Conservation (phyloP, 2,329 filamentous ascomycete species). For the Trichoderma cornu-damae region DNA sequence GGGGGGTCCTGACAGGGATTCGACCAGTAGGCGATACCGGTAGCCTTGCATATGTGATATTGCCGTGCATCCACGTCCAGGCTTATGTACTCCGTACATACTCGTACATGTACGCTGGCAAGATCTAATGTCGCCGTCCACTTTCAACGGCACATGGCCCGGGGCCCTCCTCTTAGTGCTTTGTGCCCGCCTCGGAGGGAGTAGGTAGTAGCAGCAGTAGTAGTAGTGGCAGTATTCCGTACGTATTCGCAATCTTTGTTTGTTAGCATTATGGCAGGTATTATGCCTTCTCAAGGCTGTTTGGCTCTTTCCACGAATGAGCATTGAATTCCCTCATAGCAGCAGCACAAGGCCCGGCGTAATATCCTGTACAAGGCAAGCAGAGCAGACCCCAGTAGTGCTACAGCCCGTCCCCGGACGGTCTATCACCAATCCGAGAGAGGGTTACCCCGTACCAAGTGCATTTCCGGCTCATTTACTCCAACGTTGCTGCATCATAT, state of each 20-base stretch:
- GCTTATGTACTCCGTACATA: not conserved
- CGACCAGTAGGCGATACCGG: conserved; percentile 9
- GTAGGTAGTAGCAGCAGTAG: not conserved
- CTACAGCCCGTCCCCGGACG: not conserved
- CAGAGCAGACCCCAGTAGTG: not conserved
- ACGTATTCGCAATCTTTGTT: not conserved
- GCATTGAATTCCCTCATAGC: not conserved
- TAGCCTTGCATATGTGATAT: conserved; percentile 18
- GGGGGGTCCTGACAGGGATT: conserved; percentile 11
- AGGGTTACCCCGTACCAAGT: not conserved
- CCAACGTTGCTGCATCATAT: not conserved
- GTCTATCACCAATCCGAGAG: not conserved
- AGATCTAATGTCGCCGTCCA: conserved; percentile 7
- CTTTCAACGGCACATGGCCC: conserved; percentile 1
- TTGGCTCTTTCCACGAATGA: conserved; percentile 4
- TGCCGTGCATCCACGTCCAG: conserved; percentile 10
- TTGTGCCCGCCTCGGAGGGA: not conserved
- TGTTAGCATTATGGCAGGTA: not conserved
- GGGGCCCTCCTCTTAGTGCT: not conserved
- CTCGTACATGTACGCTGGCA: too few species aligned
- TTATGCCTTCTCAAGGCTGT: not conserved
- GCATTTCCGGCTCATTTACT: not conserved
- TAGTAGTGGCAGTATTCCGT: too few species aligned
- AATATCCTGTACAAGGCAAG: conserved; percentile 3
- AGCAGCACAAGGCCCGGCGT: not conserved